These are phyloP conservation scores for Ascocoryne sarcoides DNA, from an alignment of 2,329 filamentous ascomycete species.

Conservation along the genomic window DNA sequence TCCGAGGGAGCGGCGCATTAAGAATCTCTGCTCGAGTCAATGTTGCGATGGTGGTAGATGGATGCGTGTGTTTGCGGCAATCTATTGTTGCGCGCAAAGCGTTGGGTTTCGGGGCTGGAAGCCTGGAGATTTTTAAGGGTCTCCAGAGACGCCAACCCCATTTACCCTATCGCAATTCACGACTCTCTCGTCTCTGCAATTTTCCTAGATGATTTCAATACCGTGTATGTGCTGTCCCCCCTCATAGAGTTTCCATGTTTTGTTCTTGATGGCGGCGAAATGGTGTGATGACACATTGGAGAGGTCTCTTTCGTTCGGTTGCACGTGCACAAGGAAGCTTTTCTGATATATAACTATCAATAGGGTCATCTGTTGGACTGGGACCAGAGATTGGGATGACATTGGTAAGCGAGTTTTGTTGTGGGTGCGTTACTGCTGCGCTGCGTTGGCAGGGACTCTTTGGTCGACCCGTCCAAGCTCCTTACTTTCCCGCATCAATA, in stretches of 20 bases:
- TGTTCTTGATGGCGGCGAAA: too few species aligned
- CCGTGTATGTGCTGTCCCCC: too few species aligned
- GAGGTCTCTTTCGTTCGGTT: too few species aligned
- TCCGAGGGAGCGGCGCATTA: too few species aligned
- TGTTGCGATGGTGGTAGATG: not conserved
- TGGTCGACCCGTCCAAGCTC: not conserved
- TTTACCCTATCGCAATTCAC: not conserved
- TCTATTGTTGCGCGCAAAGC: not conserved
- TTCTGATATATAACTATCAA: too few species aligned
- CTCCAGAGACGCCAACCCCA: not conserved
- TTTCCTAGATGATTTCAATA: too few species aligned
- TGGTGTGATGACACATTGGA: too few species aligned
- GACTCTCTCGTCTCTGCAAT: too few species aligned
- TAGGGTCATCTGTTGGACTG: not conserved
- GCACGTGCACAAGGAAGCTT: too few species aligned
- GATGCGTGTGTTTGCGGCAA: not conserved
- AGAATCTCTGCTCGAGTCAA: not conserved
- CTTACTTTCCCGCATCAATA: not conserved
- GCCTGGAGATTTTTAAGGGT: not conserved
- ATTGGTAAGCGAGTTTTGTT: constrained; percentile 4
- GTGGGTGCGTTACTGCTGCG: too few species aligned
- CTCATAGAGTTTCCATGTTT: too few species aligned
- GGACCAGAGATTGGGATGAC: not conserved
- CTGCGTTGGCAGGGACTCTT: constrained; percentile 3
- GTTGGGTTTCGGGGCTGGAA: not conserved